phyloP scores from a whole-genome alignment of 2,329 filamentous ascomycete genomes.

The Orbilia oligospora region DNA sequence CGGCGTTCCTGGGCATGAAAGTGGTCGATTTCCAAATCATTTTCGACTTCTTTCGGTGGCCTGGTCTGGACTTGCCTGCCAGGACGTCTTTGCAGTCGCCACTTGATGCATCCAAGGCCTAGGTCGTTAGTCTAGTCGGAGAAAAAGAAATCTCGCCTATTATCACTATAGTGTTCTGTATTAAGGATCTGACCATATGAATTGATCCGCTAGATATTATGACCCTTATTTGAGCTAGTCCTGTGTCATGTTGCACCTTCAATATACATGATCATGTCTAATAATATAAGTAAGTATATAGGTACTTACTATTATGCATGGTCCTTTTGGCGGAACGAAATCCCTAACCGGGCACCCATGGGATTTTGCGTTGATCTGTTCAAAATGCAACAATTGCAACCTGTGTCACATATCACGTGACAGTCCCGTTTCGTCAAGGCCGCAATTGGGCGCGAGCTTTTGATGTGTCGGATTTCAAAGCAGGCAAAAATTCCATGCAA shows the following conservation, averaged over 20 bases:
- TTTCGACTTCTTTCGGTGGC: neutral
- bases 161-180: neutral
- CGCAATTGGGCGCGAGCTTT: conserved; percentile 30
- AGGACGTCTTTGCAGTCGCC: neutral
- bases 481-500: conserved; percentile 23
- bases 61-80: conserved; percentile 4
- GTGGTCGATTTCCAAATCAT: neutral
- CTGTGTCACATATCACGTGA: conserved; percentile 21
- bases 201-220: neutral
- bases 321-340: neutral
- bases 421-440: neutral
- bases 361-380: conserved; percentile 13
- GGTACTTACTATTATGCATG: too few relatives aligned
- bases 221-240: neutral
- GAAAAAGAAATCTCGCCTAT: conserved; percentile 4
- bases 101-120: neutral
- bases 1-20: conserved; percentile 2
- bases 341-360: neutral
- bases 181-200: conserved; percentile 1
- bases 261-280: too few relatives aligned
- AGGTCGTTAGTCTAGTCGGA: neutral
- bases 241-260: neutral
- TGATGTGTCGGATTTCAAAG: conserved; percentile 51
- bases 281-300: too few relatives aligned
- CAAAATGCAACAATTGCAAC: conserved; percentile 18